Percentiles rank a stretch among this genome's conserved stretches.
These are phyloP conservation scores for Phytophthora hibernalis DNA, from an alignment of 352 stramenopile genomes.

Conservation along the genomic window DNA sequence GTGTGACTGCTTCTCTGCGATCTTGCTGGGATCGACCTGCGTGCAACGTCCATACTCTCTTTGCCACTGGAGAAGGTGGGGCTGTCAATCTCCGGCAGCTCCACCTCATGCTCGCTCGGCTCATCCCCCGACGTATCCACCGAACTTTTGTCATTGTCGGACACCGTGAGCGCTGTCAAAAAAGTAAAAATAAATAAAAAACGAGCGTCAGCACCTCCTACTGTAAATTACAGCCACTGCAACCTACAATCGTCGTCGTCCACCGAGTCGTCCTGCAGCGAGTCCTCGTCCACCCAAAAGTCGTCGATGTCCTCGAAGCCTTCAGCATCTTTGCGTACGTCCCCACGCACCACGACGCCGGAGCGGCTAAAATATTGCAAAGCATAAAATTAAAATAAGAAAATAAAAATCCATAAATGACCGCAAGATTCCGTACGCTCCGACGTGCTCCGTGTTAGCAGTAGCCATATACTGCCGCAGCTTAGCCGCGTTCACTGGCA, in stretches of 20 bases:
- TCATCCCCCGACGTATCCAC: conserved; percentile 54
- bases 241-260: conserved; percentile 43
- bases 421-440: conserved; percentile 24
- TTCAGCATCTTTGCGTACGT: conserved; percentile 79
- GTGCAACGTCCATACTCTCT: conserved; percentile 31
- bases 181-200: not conserved
- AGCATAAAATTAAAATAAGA: conserved; percentile 2
- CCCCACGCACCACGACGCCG: conserved; percentile 61
- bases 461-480: conserved; percentile 72
- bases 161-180: conserved; percentile 41
- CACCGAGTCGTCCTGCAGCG: conserved; percentile 43
- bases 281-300: conserved; percentile 82
- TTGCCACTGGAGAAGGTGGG: conserved; percentile 39
- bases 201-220: conserved; percentile 14
- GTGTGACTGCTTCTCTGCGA: conserved; percentile 34
- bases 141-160: conserved; percentile 56
- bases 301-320: conserved; percentile 90
- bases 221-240: not conserved
- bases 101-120: conserved; percentile 57
- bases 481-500: conserved; percentile 54
- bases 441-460: conserved; percentile 38
- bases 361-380: conserved; percentile 42
- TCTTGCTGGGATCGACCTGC: conserved; percentile 35
- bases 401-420: conserved; percentile 1
- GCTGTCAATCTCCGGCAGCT: conserved; percentile 45